Conservation (phyloP, 495 filamentous ascomycete species). For the Neurospora africana region DNA sequence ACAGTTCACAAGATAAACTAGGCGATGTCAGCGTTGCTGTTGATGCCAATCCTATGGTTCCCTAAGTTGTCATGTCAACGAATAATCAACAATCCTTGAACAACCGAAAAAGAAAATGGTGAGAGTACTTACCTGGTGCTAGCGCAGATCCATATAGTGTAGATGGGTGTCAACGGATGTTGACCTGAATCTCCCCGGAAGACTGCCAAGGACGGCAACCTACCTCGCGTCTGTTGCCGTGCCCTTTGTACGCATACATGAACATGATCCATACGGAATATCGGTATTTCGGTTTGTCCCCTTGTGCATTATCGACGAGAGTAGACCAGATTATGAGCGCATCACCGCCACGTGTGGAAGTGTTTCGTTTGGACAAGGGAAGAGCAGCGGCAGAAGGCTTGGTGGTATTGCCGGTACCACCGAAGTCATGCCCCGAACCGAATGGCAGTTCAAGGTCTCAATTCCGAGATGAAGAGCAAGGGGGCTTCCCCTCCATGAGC, state of each 20-base stretch:
- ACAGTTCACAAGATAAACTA: background rate
- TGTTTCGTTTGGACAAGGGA: background rate
- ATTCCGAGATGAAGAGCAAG: background rate
- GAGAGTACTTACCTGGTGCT: background rate
- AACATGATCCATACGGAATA: background rate
- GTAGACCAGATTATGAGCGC: background rate
- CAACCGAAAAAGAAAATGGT: background rate
- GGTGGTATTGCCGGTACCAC: background rate
- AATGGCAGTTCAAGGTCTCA: background rate
- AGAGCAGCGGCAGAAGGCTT: background rate
- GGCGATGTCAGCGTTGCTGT: background rate
- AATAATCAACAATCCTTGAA: background rate
- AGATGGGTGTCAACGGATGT: background rate
- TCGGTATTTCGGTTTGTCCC: background rate
- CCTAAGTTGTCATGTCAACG: background rate
- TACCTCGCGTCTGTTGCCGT: background rate
- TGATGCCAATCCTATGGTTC: background rate
- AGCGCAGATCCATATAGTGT: background rate
- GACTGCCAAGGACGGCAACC: background rate
- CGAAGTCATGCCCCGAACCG: background rate
- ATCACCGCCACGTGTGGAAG: background rate
- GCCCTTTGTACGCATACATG: background rate
- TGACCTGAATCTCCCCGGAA: background rate
- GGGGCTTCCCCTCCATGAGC: background rate
- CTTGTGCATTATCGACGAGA: background rate